Conservation (phyloP, 2,329 filamentous ascomycete genomes). For the Xylariaceae sp. region DNA sequence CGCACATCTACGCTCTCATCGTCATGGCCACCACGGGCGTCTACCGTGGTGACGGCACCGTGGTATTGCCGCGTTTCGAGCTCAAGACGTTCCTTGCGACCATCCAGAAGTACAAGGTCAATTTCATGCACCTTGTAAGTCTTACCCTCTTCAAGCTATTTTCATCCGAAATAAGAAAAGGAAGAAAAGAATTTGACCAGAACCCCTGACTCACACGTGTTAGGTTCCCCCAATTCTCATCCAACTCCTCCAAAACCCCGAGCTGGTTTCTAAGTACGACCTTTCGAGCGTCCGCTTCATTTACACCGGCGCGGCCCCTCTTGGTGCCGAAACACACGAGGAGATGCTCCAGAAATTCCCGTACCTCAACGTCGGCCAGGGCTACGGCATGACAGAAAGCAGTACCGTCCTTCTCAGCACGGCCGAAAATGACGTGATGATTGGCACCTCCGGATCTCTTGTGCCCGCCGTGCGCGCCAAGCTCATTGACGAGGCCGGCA, state of each 20-base stretch:
- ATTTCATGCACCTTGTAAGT: conserved; percentile 55
- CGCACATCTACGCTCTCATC: conserved; percentile 72
- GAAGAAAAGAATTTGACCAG: not conserved
- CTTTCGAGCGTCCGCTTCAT: conserved; percentile 60
- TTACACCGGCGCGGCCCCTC: conserved; percentile 73
- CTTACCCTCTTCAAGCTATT: not conserved
- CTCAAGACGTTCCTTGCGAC: conserved; percentile 54
- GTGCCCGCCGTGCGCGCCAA: conserved; percentile 60
- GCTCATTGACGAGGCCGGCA: conserved; percentile 61
- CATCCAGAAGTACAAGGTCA: conserved; percentile 64
- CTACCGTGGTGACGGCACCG: conserved; percentile 65
- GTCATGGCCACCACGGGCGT: conserved; percentile 60
- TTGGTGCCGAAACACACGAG: conserved; percentile 66
- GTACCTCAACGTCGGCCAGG: conserved; percentile 56
- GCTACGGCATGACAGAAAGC: conserved; percentile 76
- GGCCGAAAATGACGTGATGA: conserved; percentile 57
- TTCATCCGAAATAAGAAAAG: not conserved
- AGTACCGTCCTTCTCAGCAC: conserved; percentile 62
- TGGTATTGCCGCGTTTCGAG: conserved; percentile 71
- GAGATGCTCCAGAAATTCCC: conserved; percentile 45
- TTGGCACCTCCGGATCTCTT: conserved; percentile 67
- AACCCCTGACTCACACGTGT: not conserved
- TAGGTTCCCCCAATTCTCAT: conserved; percentile 80
- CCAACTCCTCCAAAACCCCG: conserved; percentile 61
- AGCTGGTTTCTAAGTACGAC: conserved; percentile 61